Conservation (phyloP, 306 rosid genomes). For the Cucurbita pepo region DNA sequence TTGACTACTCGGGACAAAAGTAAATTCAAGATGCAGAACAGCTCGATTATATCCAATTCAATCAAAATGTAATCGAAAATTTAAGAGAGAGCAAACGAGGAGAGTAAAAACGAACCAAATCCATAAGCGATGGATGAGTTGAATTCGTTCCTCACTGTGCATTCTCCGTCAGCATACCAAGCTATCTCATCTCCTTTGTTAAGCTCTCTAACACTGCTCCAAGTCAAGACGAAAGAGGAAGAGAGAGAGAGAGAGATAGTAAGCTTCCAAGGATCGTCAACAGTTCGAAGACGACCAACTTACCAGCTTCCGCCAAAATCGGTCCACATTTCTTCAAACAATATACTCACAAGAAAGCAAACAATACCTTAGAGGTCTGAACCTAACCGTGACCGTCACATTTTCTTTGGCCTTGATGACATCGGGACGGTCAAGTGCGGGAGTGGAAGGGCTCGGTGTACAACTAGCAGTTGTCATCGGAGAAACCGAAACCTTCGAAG, state of each 20-base stretch:
- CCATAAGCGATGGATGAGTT: conserved; percentile 55
- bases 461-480: conserved; percentile 17
- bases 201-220: conserved; percentile 54
- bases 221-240: background rate
- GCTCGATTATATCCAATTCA: background rate
- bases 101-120: conserved; percentile 36
- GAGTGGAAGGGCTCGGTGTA: conserved; percentile 15
- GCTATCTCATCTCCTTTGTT: conserved; percentile 78
- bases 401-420: conserved; percentile 61
- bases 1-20: background rate
- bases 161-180: conserved; percentile 81
- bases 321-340: background rate
- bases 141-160: conserved; percentile 48
- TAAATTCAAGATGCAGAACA: background rate
- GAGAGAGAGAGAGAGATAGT: background rate
- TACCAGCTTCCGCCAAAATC: background rate
- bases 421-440: conserved; percentile 20
- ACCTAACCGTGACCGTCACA: conserved; percentile 74
- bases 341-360: background rate
- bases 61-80: background rate
- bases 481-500: conserved; percentile 26
- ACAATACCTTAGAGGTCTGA: conserved; percentile 68
- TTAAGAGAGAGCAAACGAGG: background rate
- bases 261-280: background rate
- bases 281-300: background rate